A percentile compares a stretch with the other conserved stretches of the same genome.
These are phyloP conservation scores for Cyberlindnera samutprakarnensis DNA, from an alignment of 805 yeast genomes.

Conservation along the genomic window DNA sequence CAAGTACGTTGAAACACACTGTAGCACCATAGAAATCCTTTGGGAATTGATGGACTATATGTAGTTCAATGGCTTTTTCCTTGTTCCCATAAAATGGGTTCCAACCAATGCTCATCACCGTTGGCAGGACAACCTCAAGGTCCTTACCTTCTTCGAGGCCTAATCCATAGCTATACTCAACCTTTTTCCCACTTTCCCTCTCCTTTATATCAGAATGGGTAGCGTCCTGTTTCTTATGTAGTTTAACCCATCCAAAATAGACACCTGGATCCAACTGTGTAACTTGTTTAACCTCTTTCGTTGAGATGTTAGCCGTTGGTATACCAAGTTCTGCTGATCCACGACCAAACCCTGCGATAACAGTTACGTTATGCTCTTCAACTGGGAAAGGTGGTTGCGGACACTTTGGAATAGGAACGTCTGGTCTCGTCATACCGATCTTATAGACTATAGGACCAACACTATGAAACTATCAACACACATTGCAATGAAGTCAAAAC, in stretches of 20 bases:
- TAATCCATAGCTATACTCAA: slow-evolving; percentile 57
- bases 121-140: slow-evolving; percentile 52
- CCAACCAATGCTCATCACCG: slow-evolving; percentile 95
- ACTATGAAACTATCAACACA: too few species aligned
- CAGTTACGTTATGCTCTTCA: slow-evolving; percentile 34
- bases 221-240: slow-evolving; percentile 1
- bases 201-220: slow-evolving; percentile 10
- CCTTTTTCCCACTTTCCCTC: slow-evolving; percentile 33
- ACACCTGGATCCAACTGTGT: slow-evolving; percentile 63
- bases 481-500: background rate
- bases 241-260: slow-evolving; percentile 65
- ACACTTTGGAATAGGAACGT: slow-evolving; percentile 28
- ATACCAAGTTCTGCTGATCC: slow-evolving; percentile 92
- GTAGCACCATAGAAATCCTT: slow-evolving; percentile 76
- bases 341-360: slow-evolving; percentile 86
- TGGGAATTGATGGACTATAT: slow-evolving; percentile 67
- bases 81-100: slow-evolving; percentile 85
- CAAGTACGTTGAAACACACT: slow-evolving; percentile 64
- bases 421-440: slow-evolving; percentile 24
- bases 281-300: slow-evolving; percentile 34
- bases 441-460: too few species aligned
- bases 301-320: slow-evolving; percentile 89
- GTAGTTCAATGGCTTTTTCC: slow-evolving; percentile 80
- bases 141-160: slow-evolving; percentile 31
- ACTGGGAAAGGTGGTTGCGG: slow-evolving; percentile 45